These are phyloP conservation scores for Tolypocladium pustulatum DNA, from an alignment of 2,329 filamentous ascomycete genomes.

Conservation along the genomic window DNA sequence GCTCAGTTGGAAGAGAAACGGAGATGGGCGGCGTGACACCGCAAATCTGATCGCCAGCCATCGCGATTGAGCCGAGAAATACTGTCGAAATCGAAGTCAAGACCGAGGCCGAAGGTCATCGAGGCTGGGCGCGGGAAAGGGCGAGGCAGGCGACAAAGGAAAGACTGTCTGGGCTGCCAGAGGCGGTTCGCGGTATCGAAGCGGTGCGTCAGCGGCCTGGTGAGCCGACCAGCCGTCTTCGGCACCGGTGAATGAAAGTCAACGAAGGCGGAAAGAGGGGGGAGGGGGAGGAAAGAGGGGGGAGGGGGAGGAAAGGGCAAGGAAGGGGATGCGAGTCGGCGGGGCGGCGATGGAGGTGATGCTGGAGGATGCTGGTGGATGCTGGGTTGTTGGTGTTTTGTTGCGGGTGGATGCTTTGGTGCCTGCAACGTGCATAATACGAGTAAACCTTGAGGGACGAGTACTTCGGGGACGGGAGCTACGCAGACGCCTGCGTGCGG, in stretches of 20 bases:
- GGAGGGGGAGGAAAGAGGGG: not conserved
- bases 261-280: not conserved
- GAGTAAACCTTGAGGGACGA: too few species aligned
- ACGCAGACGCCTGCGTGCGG: not conserved
- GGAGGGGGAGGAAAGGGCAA: not conserved
- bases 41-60: conserved; percentile 27
- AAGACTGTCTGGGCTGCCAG: not conserved
- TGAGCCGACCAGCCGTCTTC: not conserved
- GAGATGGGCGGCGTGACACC: conserved; percentile 85
- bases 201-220: not conserved
- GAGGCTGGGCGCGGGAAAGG: not conserved
- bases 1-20: conserved; percentile 59
- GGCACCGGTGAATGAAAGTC: not conserved
- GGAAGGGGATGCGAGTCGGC: not conserved
- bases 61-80: conserved; percentile 6
- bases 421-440: not conserved
- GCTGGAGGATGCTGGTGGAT: not conserved
- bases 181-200: not conserved
- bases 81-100: not conserved
- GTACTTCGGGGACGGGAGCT: too few species aligned
- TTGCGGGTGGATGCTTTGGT: not conserved
- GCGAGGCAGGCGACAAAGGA: not conserved
- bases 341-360: not conserved
- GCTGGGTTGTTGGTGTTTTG: not conserved
- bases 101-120: not conserved